Conservation (phyloP, 73 alveolate species). For the Tetrahymena borealis region DNA sequence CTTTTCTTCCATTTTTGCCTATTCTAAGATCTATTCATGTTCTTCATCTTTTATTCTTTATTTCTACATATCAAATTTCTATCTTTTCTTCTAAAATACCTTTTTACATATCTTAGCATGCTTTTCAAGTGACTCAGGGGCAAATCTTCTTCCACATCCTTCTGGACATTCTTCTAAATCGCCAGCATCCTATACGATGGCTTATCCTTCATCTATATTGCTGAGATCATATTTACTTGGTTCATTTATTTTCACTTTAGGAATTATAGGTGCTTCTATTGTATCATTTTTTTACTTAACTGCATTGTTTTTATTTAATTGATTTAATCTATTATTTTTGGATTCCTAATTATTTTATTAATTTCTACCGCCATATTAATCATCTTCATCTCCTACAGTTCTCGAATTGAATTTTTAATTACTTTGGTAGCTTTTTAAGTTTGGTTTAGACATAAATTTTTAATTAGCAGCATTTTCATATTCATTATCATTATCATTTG, state of each 20-base stretch:
- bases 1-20: slow-evolving; percentile 2
- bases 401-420: neutral
- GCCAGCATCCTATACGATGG: slow-evolving; percentile 5
- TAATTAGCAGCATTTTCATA: neutral
- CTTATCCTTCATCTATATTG: neutral
- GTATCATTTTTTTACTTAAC: neutral
- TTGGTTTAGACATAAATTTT: neutral
- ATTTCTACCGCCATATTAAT: neutral
- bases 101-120: slow-evolving; percentile 38
- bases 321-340: neutral
- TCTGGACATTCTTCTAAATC: slow-evolving; percentile 39
- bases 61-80: slow-evolving; percentile 25
- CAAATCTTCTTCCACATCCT: slow-evolving; percentile 48
- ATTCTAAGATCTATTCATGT: slow-evolving; percentile 17
- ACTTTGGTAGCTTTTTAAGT: neutral
- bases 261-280: neutral
- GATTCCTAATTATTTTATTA: neutral
- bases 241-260: neutral
- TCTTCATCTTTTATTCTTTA: slow-evolving; percentile 22
- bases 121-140: slow-evolving; percentile 14
- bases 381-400: neutral
- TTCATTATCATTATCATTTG: neutral
- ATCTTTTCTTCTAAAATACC: slow-evolving; percentile 35
- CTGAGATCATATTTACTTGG: neutral
- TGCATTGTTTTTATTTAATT: neutral